A percentile compares a stretch with the other conserved stretches of the same genome.
Evolutionary conservation across 2,329 filamentous ascomycete species (phyloP).

Genomic region (Cladosporium sp.): DNA sequence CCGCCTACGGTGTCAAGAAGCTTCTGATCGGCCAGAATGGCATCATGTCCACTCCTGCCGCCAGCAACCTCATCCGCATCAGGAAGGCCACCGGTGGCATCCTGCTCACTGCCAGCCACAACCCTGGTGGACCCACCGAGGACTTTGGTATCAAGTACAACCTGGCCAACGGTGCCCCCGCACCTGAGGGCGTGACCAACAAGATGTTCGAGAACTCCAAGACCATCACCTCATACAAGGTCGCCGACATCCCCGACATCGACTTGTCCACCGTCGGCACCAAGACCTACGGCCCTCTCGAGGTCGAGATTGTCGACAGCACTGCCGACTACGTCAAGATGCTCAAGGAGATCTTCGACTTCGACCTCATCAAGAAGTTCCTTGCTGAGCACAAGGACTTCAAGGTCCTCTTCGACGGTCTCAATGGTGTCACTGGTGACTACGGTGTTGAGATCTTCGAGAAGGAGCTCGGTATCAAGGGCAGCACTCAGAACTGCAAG

Average conservation of each 20-base stretch:
- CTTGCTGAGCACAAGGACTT: conserved; percentile 81
- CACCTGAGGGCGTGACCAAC: conserved; percentile 93
- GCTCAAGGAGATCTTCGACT: conserved; percentile 99
- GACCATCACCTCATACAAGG: conserved; percentile 84
- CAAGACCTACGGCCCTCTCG: conserved; percentile 74
- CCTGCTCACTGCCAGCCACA: conserved; percentile 93
- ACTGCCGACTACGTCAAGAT: conserved; percentile 86
- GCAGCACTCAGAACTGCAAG: conserved; percentile 82
- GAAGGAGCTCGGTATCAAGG: conserved; percentile 78
- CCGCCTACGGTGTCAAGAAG: conserved; percentile 98
- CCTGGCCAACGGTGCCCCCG: conserved; percentile 88
- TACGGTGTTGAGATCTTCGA: conserved; percentile 95
- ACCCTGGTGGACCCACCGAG: conserved; percentile 91
- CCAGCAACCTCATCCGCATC: conserved; percentile 92
- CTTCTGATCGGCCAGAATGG: conserved; percentile 91
- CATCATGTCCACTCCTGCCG: conserved; percentile 92
- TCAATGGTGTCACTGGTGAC: conserved; percentile 89
- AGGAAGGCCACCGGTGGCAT: conserved; percentile 94
- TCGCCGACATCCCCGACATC: conserved; percentile 77
- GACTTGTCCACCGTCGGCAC: conserved; percentile 79
- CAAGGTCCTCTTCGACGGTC: conserved; percentile 92
- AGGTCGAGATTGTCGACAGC: conserved; percentile 94
- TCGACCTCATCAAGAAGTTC: conserved; percentile 91
- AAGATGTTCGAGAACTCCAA: conserved; percentile 95
- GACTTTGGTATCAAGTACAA: conserved; percentile 99